Evolutionary conservation across 805 yeast species (phyloP).

Genomic region (Pichia scutulata): DNA sequence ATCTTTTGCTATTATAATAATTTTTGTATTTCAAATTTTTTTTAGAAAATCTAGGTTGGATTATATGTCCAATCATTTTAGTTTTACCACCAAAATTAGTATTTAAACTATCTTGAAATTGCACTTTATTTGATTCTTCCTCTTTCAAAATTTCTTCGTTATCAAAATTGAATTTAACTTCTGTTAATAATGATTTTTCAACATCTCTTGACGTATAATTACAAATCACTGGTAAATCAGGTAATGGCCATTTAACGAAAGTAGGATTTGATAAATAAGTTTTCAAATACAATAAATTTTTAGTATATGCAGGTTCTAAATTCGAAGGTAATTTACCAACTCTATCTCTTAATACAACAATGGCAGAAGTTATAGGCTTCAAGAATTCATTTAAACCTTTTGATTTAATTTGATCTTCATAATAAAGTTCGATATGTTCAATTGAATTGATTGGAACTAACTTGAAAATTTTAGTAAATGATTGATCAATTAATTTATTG

Average conservation of each 20-base stretch:
- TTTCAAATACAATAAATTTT: slow-evolving; percentile 52
- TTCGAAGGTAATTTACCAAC: slow-evolving; percentile 81
- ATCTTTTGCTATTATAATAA: slow-evolving; percentile 54
- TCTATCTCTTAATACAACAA: slow-evolving; percentile 72
- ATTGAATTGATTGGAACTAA: slow-evolving; percentile 73
- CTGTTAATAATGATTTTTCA: slow-evolving; percentile 67
- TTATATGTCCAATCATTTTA: slow-evolving; percentile 27
- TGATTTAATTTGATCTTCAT: slow-evolving; percentile 30
- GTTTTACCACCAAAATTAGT: slow-evolving; percentile 15
- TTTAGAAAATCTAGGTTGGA: slow-evolving; percentile 23
- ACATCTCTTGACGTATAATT: slow-evolving; percentile 66
- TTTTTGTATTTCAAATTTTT: slow-evolving; percentile 18
- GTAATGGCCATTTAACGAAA: slow-evolving; percentile 61
- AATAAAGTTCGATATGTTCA: slow-evolving; percentile 65
- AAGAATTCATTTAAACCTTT: slow-evolving; percentile 29
- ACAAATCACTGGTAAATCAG: slow-evolving; percentile 60
- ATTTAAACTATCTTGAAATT: slow-evolving; percentile 11
- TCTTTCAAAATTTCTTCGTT: slow-evolving; percentile 37
- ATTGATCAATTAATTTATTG: slow-evolving; percentile 10
- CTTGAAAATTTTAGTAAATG: slow-evolving; percentile 40
- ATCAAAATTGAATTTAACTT: slow-evolving; percentile 58
- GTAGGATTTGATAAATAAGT: slow-evolving; percentile 44
- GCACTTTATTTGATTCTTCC: slow-evolving; percentile 18
- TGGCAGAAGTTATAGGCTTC: slow-evolving; percentile 68
- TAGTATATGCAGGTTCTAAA: slow-evolving; percentile 64